phyloP scores from a whole-genome alignment of 805 yeast species.

The Wickerhamomyces hampshirensis region DNA sequence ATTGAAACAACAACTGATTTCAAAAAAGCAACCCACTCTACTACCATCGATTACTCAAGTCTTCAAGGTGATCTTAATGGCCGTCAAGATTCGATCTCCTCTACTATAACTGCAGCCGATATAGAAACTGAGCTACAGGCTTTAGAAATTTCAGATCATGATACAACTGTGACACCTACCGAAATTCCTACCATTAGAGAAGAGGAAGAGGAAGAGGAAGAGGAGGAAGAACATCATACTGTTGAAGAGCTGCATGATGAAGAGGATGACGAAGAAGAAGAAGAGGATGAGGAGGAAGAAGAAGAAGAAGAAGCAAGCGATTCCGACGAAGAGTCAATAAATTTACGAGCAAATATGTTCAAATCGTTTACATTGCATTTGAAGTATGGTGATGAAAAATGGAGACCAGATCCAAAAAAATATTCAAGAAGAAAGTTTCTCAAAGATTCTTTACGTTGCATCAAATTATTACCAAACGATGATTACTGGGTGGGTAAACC shows the following conservation, averaged over 20 bases:
- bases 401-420: constrained; percentile 42
- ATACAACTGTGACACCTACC: background rate
- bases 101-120: too few relatives aligned
- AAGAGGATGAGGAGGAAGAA: constrained; percentile 9
- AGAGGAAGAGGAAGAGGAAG: constrained; percentile 26
- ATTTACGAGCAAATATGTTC: constrained; percentile 15
- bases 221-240: constrained; percentile 17
- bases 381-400: constrained; percentile 28
- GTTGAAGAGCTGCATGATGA: constrained; percentile 12
- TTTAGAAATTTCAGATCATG: too few relatives aligned
- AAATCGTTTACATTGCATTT: constrained; percentile 7
- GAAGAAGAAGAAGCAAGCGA: constrained; percentile 14
- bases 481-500: constrained; percentile 49
- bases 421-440: constrained; percentile 36
- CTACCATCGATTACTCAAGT: background rate
- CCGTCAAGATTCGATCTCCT: too few relatives aligned
- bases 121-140: too few relatives aligned
- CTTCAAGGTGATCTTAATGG: too few relatives aligned
- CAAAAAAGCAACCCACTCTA: background rate
- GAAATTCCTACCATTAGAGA: background rate
- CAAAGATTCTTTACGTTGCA: constrained; percentile 52
- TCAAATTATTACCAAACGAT: constrained; percentile 46
- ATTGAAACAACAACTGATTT: too few relatives aligned
- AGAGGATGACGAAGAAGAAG: constrained; percentile 21
- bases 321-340: constrained; percentile 13